Evolutionary conservation across 768 basidiomycete species (phyloP).

Genomic region (Ephemerocybe angulata): DNA sequence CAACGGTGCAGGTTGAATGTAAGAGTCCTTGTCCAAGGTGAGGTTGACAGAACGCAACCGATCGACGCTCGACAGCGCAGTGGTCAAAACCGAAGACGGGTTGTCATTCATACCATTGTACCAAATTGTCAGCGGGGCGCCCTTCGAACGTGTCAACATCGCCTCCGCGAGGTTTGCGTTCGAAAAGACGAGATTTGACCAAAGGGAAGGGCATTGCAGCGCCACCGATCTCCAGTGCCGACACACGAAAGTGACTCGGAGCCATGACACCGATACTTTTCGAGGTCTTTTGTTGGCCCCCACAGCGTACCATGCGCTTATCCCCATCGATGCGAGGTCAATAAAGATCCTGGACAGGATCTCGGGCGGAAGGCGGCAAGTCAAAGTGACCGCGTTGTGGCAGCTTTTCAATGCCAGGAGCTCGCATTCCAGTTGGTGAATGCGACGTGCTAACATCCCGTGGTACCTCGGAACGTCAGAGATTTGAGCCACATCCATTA

Average conservation of each 20-base stretch:
- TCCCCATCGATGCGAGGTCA: neutral
- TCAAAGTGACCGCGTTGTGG: neutral
- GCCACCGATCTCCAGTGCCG: neutral
- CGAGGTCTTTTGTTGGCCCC: neutral
- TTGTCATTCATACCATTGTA: neutral
- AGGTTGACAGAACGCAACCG: neutral
- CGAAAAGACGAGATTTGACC: neutral
- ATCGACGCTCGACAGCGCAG: slow-evolving; percentile 31
- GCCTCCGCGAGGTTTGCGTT: neutral
- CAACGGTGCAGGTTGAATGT: neutral
- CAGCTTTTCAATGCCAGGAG: neutral
- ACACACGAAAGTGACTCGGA: neutral
- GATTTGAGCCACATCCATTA: too few species aligned
- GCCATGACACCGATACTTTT: neutral
- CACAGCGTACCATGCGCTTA: neutral
- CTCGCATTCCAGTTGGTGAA: neutral
- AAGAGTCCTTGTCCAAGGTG: neutral
- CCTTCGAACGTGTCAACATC: neutral
- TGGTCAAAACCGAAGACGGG: slow-evolving; percentile 24
- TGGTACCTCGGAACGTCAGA: too few species aligned
- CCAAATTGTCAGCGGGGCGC: neutral
- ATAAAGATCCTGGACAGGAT: neutral
- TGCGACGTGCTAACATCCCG: neutral
- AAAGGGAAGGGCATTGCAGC: neutral
- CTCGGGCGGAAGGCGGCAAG: neutral